These are phyloP conservation scores for Fusarium pseudonygamai DNA, from an alignment of 2,329 filamentous ascomycete species.

Conservation along the genomic window DNA sequence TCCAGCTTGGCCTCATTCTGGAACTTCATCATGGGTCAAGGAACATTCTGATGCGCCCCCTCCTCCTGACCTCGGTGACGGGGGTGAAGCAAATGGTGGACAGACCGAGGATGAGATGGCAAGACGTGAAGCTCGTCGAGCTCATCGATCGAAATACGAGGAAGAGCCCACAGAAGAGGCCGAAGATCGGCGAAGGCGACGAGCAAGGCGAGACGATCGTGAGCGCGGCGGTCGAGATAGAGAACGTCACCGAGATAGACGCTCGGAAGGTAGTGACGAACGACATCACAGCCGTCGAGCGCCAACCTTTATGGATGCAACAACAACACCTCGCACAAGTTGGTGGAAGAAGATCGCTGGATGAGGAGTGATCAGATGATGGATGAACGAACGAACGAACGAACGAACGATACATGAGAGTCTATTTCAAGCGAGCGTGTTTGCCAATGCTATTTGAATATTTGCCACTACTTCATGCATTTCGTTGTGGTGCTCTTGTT, in stretches of 20 bases:
- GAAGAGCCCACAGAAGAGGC: conserved; percentile 55
- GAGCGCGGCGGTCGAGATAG: conserved; percentile 22
- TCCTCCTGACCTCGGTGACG: conserved; percentile 57
- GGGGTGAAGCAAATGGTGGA: conserved; percentile 46
- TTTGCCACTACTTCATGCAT: conserved; percentile 7
- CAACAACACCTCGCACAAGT: conserved; percentile 60
- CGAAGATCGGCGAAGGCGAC: conserved; percentile 56
- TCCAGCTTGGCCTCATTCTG: conserved; percentile 68
- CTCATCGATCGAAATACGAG: conserved; percentile 55
- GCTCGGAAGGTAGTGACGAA: conserved; percentile 57
- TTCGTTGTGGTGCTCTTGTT: background rate
- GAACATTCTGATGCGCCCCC: conserved; percentile 70
- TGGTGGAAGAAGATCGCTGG: conserved; percentile 69
- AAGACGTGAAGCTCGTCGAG: conserved; percentile 59
- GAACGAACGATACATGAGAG: conserved; percentile 33
- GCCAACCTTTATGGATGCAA: conserved; percentile 55
- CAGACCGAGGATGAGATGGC: conserved; percentile 59
- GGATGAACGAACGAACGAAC: conserved; percentile 21
- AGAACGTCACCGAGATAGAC: conserved; percentile 38
- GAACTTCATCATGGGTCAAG: conserved; percentile 73
- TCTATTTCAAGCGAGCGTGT: conserved; percentile 42
- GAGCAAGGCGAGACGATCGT: conserved; percentile 56
- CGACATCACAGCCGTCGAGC: conserved; percentile 54
- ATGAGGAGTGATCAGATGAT: conserved; percentile 44
- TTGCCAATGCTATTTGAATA: conserved; percentile 31